Evolutionary conservation across 805 yeast species (phyloP).

Genomic region (Maudiozyma turicensis): DNA sequence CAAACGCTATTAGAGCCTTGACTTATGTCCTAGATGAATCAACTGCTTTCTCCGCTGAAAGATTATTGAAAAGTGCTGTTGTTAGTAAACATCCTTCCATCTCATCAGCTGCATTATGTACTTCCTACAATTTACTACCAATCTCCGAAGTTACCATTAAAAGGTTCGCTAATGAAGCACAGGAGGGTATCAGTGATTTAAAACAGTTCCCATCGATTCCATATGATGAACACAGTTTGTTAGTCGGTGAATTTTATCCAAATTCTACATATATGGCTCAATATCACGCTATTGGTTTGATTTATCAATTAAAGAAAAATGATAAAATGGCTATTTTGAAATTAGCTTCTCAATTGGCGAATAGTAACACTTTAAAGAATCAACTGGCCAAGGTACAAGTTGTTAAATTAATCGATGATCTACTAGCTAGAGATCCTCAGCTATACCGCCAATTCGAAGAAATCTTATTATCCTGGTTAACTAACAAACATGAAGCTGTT

Average conservation of each 20-base stretch:
- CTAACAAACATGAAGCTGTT: conserved; percentile 80
- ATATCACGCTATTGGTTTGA: conserved; percentile 88
- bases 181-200: conserved; percentile 61
- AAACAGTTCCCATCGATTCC: conserved; percentile 25
- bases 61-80: conserved; percentile 83
- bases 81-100: conserved; percentile 84
- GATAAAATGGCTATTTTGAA: conserved; percentile 92
- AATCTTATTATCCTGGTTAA: conserved; percentile 60
- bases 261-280: conserved; percentile 76
- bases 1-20: conserved; percentile 89
- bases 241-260: conserved; percentile 39
- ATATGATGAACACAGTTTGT: conserved; percentile 10
- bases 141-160: conserved; percentile 86
- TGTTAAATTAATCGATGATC: conserved; percentile 69
- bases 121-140: conserved; percentile 83
- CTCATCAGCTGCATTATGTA: conserved; percentile 87
- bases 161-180: conserved; percentile 89
- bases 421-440: conserved; percentile 62
- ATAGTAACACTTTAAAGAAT: conserved; percentile 55
- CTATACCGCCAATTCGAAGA: conserved; percentile 37
- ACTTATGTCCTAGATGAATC: conserved; percentile 82
- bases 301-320: conserved; percentile 79
- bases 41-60: conserved; percentile 87
- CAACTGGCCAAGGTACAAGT: conserved; percentile 80
- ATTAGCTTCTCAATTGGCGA: conserved; percentile 67